Evolutionary conservation across 2,329 filamentous ascomycete genomes (phyloP).

Genomic region (Botryotinia calthae): DNA sequence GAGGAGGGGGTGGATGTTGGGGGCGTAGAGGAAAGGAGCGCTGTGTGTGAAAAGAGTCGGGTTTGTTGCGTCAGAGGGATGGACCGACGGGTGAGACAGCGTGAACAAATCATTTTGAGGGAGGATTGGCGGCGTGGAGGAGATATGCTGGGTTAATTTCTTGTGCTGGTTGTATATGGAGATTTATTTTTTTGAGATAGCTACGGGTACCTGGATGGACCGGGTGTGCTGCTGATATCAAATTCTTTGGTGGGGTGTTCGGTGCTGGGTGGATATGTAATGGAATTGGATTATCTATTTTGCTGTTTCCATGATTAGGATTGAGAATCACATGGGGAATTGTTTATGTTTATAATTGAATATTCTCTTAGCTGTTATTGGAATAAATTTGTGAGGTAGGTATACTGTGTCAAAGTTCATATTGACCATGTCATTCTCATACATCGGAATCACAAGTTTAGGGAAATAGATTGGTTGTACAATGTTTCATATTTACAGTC

Average conservation of each 20-base stretch:
- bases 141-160: conserved; percentile 24
- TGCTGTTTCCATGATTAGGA: neutral
- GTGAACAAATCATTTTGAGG: conserved; percentile 39
- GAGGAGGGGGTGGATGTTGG: conserved; percentile 25
- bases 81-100: conserved; percentile 50
- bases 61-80: conserved; percentile 19
- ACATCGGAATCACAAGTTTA: neutral
- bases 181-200: conserved; percentile 29
- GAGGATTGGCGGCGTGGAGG: conserved; percentile 5
- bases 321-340: neutral
- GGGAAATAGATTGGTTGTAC: conserved; percentile 1
- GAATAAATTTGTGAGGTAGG: too few species aligned
- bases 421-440: neutral
- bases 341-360: neutral
- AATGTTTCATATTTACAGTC: conserved; percentile 21
- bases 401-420: neutral
- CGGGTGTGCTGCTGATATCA: conserved; percentile 31
- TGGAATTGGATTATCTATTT: neutral
- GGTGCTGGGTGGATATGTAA: neutral
- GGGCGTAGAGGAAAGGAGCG: conserved; percentile 32
- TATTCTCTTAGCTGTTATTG: too few species aligned
- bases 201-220: conserved; percentile 27
- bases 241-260: conserved; percentile 17
- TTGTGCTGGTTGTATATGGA: conserved; percentile 31
- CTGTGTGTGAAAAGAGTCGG: conserved; percentile 24